phyloP scores from a whole-genome alignment of 2,329 filamentous ascomycete genomes.

The Scytalidium lignicola region DNA sequence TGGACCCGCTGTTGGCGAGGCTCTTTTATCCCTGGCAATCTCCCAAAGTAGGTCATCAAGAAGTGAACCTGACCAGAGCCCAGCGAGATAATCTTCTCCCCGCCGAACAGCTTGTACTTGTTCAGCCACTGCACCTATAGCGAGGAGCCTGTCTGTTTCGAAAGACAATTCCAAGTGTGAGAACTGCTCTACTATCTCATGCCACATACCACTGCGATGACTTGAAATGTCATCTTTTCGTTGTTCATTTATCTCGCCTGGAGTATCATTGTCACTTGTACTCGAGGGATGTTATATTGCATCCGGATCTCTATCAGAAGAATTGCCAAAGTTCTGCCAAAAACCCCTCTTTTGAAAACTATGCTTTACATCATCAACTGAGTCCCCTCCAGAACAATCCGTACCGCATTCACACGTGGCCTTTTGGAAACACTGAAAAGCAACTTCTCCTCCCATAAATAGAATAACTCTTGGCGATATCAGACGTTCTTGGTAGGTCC shows the following conservation, averaged over 20 bases:
- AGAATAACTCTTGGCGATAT: conserved; percentile 8
- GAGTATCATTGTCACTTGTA: neutral
- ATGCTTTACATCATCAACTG: neutral
- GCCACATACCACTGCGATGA: neutral
- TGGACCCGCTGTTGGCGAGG: neutral
- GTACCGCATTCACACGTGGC: neutral
- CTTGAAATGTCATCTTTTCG: neutral
- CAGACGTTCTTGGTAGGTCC: conserved; percentile 12
- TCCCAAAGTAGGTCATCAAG: neutral
- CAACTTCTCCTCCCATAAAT: conserved; percentile 4
- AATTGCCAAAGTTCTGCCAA: neutral
- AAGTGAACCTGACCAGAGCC: neutral
- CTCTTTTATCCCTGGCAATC: neutral
- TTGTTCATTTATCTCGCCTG: neutral
- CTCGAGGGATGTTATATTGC: neutral
- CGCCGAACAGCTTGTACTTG: neutral
- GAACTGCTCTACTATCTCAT: neutral
- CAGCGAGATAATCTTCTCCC: neutral
- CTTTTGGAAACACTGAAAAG: neutral
- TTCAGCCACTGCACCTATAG: neutral
- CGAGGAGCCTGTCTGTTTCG: neutral
- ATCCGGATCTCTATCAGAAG: neutral
- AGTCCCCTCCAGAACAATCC: neutral
- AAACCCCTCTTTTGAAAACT: neutral
- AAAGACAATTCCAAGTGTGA: neutral